A percentile compares a stretch with the other conserved stretches of the same genome.
These are phyloP conservation scores for Lactifluus hygrophoroides DNA, from an alignment of 768 basidiomycete species.

Conservation along the genomic window DNA sequence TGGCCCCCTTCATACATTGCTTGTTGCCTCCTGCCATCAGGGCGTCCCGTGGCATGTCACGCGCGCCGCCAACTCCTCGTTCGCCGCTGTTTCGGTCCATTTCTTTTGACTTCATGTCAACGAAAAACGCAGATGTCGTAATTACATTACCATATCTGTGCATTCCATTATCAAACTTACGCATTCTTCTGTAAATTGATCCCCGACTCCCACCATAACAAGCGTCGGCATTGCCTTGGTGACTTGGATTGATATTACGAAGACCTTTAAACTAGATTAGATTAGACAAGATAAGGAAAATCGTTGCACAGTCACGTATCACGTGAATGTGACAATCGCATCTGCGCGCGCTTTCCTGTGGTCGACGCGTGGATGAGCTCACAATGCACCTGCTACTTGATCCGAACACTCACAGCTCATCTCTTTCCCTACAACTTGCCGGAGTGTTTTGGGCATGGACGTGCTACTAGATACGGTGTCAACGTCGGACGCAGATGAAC, in stretches of 20 bases:
- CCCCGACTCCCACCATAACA: too few relatives aligned
- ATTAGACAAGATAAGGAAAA: neutral
- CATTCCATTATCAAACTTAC: too few relatives aligned
- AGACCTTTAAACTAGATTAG: too few relatives aligned
- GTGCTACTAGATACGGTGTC: neutral
- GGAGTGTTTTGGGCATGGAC: neutral
- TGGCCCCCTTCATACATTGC: neutral
- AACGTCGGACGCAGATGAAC: slow-evolving; percentile 16
- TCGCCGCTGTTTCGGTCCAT: neutral
- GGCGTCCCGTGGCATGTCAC: neutral
- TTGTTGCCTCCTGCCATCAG: neutral
- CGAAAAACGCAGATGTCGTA: too few relatives aligned
- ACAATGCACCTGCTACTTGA: neutral
- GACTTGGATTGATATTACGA: too few relatives aligned
- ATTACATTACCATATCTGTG: too few relatives aligned
- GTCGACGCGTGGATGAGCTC: neutral
- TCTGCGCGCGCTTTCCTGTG: neutral
- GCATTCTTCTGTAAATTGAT: too few relatives aligned
- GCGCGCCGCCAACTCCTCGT: neutral
- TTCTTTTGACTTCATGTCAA: too few relatives aligned
- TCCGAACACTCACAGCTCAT: neutral
- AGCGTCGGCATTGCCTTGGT: too few relatives aligned
- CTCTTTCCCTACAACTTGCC: neutral
- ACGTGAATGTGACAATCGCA: slow-evolving; percentile 8
- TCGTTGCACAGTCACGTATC: neutral